Conservation (phyloP, 805 yeast species). For the Wickerhamiella shivajii region DNA sequence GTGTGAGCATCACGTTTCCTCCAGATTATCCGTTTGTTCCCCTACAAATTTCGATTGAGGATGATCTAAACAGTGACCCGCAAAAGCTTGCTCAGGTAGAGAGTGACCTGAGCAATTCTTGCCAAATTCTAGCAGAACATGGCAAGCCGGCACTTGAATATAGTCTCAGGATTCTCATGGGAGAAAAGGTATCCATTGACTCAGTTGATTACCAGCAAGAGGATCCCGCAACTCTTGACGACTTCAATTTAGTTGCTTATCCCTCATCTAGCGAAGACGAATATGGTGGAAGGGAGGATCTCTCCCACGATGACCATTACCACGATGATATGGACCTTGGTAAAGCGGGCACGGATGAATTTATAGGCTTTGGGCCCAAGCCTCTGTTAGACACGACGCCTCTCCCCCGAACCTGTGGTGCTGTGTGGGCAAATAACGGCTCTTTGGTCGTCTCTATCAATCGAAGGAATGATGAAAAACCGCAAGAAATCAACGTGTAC, state of each 20-base stretch:
- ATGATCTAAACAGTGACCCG: slow-evolving; percentile 50
- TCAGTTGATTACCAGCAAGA: slow-evolving; percentile 11
- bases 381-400: slow-evolving; percentile 65
- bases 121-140: slow-evolving; percentile 39
- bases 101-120: slow-evolving; percentile 37
- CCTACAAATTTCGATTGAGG: slow-evolving; percentile 58
- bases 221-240: slow-evolving; percentile 11
- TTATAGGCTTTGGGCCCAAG: slow-evolving; percentile 14
- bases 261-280: slow-evolving; percentile 22
- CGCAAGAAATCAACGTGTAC: slow-evolving; percentile 2
- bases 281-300: slow-evolving; percentile 5
- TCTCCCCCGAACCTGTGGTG: slow-evolving; percentile 87
- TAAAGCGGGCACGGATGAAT: no score
- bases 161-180: slow-evolving; percentile 60
- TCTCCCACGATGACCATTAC: slow-evolving; percentile 4
- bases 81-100: slow-evolving; percentile 38
- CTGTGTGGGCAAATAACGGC: slow-evolving; percentile 70
- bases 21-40: slow-evolving; percentile 48
- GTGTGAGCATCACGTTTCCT: slow-evolving; percentile 63
- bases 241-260: no score
- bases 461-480: slow-evolving; percentile 32
- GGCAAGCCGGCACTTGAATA: slow-evolving; percentile 66
- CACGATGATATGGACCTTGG: slow-evolving; percentile 6
- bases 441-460: slow-evolving; percentile 70
- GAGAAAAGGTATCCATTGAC: slow-evolving; percentile 36